Evolutionary conservation across 768 basidiomycete species (phyloP).

Genomic region (Boletus patriciae): DNA sequence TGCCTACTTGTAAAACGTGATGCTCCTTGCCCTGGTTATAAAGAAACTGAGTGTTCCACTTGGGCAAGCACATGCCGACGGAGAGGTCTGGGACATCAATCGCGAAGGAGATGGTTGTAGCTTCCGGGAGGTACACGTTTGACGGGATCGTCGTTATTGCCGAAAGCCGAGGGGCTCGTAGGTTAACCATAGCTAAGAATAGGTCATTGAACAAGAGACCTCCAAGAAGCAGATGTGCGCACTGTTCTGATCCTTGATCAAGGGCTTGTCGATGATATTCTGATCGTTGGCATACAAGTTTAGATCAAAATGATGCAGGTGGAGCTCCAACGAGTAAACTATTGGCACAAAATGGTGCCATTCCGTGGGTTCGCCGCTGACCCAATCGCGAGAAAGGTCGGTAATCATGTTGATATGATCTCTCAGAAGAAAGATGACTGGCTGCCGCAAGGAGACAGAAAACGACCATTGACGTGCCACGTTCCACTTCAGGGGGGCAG

Average conservation of each 20-base stretch:
- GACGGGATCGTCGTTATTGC: constrained; percentile 60
- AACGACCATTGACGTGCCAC: constrained; percentile 77
- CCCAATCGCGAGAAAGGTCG: constrained; percentile 93
- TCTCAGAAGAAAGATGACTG: constrained; percentile 75
- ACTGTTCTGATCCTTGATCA: constrained; percentile 85
- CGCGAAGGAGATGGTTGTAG: constrained; percentile 63
- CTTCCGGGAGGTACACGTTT: constrained; percentile 69
- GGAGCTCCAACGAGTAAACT: constrained; percentile 67
- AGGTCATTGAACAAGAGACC: neutral
- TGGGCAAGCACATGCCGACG: constrained; percentile 68
- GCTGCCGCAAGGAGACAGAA: constrained; percentile 66
- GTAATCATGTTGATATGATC: constrained; percentile 95
- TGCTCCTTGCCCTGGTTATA: constrained; percentile 61
- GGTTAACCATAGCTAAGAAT: constrained; percentile 64
- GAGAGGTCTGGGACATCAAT: constrained; percentile 58
- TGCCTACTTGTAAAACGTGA: constrained; percentile 59
- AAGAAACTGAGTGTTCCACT: constrained; percentile 84
- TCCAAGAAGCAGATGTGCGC: constrained; percentile 9
- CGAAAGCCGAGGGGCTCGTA: constrained; percentile 58
- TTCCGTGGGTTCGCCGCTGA: constrained; percentile 75
- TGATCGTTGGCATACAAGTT: constrained; percentile 91
- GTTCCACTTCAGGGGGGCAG: constrained; percentile 83
- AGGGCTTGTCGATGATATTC: constrained; percentile 92
- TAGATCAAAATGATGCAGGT: constrained; percentile 72
- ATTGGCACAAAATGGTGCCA: constrained; percentile 84